phyloP scores from a whole-genome alignment of 2,329 filamentous ascomycete genomes.

The Magnaporthiopsis incrustans region DNA sequence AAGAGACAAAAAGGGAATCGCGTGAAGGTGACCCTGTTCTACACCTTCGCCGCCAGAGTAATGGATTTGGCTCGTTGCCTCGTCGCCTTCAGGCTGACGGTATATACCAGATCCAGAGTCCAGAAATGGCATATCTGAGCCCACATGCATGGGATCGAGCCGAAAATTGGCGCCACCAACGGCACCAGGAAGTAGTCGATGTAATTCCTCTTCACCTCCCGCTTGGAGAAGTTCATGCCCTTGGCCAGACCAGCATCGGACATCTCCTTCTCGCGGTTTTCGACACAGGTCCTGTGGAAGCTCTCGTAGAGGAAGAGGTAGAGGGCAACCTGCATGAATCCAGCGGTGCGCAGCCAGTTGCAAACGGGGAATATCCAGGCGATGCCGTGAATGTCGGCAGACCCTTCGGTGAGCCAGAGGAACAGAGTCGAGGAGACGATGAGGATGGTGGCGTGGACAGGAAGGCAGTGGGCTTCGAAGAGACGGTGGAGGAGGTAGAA shows the following conservation, averaged over 20 bases:
- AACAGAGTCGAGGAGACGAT: slow-evolving; percentile 56
- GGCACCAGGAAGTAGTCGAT: slow-evolving; percentile 59
- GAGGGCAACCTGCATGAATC: slow-evolving; percentile 54
- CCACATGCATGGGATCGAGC: slow-evolving; percentile 58
- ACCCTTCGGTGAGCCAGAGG: slow-evolving; percentile 42
- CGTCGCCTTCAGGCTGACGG: slow-evolving; percentile 62
- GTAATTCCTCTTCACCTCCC: slow-evolving; percentile 46
- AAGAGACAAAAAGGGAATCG: slow-evolving; percentile 16
- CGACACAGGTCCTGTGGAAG: slow-evolving; percentile 56
- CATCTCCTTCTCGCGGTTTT: slow-evolving; percentile 58
- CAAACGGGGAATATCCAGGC: slow-evolving; percentile 53
- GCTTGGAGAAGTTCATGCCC: slow-evolving; percentile 57
- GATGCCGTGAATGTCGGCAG: slow-evolving; percentile 43
- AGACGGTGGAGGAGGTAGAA: slow-evolving; percentile 55
- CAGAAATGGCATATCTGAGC: slow-evolving; percentile 64
- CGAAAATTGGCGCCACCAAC: slow-evolving; percentile 59
- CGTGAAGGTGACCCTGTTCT: slow-evolving; percentile 14
- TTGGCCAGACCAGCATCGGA: slow-evolving; percentile 53
- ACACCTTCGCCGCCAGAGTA: slow-evolving; percentile 37
- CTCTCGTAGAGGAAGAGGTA: slow-evolving; percentile 61
- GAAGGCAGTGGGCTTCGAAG: slow-evolving; percentile 68
- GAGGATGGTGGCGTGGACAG: slow-evolving; percentile 58
- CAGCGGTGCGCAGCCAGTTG: slow-evolving; percentile 49
- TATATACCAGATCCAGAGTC: slow-evolving; percentile 61
- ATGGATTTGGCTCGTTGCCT: slow-evolving; percentile 39